These are phyloP conservation scores for Ulvella scutata DNA, from an alignment of 139 green algal genomes.

Conservation along the genomic window DNA sequence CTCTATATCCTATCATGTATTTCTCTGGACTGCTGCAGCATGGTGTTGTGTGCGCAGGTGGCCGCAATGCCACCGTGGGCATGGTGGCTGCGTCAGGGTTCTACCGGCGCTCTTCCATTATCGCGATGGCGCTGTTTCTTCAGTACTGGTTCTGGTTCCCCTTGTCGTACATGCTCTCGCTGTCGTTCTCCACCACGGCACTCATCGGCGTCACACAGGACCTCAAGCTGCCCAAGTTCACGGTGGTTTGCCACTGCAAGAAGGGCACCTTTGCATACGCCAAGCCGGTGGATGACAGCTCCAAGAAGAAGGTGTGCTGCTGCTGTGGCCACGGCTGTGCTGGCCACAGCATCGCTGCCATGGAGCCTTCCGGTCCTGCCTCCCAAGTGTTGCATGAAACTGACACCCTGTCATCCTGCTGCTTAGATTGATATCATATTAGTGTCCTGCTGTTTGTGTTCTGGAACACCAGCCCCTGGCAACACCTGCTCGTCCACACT, in stretches of 20 bases:
- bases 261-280: slow-evolving; percentile 84
- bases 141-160: slow-evolving; percentile 99
- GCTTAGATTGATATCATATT: no score
- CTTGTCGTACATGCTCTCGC: slow-evolving; percentile 75
- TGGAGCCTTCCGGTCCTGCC: no score
- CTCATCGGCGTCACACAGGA: slow-evolving; percentile 76
- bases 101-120: slow-evolving; percentile 66
- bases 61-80: slow-evolving; percentile 78
- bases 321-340: no score
- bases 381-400: no score
- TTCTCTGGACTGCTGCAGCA: no score
- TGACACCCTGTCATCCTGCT: no score
- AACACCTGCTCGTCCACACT: no score
- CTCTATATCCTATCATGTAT: no score
- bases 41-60: slow-evolving; percentile 44
- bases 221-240: slow-evolving; percentile 58
- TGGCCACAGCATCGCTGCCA: no score
- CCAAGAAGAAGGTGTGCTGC: slow-evolving; percentile 28
- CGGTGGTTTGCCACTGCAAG: slow-evolving; percentile 36
- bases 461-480: no score
- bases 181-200: slow-evolving; percentile 70
- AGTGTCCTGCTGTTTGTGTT: no score
- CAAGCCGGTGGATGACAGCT: slow-evolving; percentile 33
- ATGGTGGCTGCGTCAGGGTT: slow-evolving; percentile 57
- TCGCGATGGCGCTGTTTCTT: slow-evolving; percentile 85